phyloP scores from a whole-genome alignment of 352 stramenopile species.

The Aphanomyces cochlioides region DNA sequence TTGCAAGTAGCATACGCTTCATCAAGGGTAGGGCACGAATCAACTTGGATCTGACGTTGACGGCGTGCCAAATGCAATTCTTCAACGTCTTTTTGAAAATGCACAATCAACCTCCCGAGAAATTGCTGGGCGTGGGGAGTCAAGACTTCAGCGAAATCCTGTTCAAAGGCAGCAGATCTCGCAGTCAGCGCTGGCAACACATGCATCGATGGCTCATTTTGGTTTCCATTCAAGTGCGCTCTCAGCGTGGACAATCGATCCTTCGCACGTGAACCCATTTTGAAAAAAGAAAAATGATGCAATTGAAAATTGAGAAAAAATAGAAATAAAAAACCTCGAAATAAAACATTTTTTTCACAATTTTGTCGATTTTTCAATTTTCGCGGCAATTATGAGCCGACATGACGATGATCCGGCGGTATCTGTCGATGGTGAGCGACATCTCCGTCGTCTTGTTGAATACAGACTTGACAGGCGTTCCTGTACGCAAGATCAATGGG shows the following conservation, averaged over 20 bases:
- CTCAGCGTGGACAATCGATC: too few species aligned
- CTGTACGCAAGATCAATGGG: slow-evolving; percentile 27
- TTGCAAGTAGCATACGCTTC: not conserved
- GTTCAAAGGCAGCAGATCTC: not conserved
- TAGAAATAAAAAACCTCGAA: too few species aligned
- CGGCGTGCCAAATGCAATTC: slow-evolving; percentile 1
- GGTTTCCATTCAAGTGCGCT: too few species aligned
- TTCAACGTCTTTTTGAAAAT: slow-evolving; percentile 7
- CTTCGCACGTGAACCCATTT: too few species aligned
- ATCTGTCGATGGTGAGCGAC: not conserved
- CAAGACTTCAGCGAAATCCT: slow-evolving; percentile 5
- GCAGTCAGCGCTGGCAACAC: not conserved
- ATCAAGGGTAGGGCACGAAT: slow-evolving; percentile 5
- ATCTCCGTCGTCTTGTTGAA: not conserved
- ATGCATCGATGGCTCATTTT: not conserved
- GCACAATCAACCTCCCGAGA: not conserved
- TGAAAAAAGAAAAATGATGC: too few species aligned
- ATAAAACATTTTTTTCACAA: too few species aligned
- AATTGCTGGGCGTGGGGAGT: slow-evolving; percentile 1
- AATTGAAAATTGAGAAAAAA: too few species aligned
- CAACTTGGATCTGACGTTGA: slow-evolving; percentile 15
- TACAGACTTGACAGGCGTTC: slow-evolving; percentile 1
- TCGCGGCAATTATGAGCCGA: too few species aligned
- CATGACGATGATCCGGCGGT: too few species aligned
- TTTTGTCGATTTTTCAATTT: too few species aligned